phyloP scores from a whole-genome alignment of 2,329 filamentous ascomycete species.

The Monascus ruber region DNA sequence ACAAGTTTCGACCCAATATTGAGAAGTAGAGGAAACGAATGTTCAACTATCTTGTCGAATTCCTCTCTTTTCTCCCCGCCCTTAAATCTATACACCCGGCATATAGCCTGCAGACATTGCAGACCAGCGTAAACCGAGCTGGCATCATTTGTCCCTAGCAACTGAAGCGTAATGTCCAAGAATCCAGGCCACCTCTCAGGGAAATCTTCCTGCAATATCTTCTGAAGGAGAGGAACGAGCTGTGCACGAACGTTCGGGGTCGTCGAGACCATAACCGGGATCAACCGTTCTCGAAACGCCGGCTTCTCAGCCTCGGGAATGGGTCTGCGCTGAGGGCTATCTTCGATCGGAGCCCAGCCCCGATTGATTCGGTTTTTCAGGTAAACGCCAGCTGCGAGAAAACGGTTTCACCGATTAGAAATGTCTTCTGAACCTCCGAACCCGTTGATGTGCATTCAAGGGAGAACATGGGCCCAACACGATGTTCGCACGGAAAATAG shows the following conservation, averaged over 20 bases:
- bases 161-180: slow-evolving; percentile 79
- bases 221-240: slow-evolving; percentile 86
- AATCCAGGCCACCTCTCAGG: slow-evolving; percentile 89
- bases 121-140: slow-evolving; percentile 82
- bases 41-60: slow-evolving; percentile 87
- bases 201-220: slow-evolving; percentile 92
- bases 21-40: slow-evolving; percentile 78
- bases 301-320: slow-evolving; percentile 85
- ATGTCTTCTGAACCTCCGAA: no score
- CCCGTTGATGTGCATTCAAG: no score
- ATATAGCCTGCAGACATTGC: slow-evolving; percentile 88
- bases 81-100: slow-evolving; percentile 92
- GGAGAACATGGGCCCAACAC: no score
- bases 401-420: no score
- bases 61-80: slow-evolving; percentile 68
- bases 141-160: slow-evolving; percentile 77
- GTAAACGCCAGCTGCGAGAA: slow-evolving; percentile 71
- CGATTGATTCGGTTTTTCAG: slow-evolving; percentile 95
- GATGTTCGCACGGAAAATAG: slow-evolving; percentile 7
- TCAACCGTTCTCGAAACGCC: slow-evolving; percentile 73
- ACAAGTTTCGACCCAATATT: slow-evolving; percentile 80
- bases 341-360: slow-evolving; percentile 73
- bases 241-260: slow-evolving; percentile 77
- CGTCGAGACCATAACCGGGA: slow-evolving; percentile 76
- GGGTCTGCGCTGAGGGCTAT: slow-evolving; percentile 58